Evolutionary conservation across 768 basidiomycete species (phyloP), one percentile per base, ranked within the genome.

Genomic region (Tephrocybe sp.): DNA sequence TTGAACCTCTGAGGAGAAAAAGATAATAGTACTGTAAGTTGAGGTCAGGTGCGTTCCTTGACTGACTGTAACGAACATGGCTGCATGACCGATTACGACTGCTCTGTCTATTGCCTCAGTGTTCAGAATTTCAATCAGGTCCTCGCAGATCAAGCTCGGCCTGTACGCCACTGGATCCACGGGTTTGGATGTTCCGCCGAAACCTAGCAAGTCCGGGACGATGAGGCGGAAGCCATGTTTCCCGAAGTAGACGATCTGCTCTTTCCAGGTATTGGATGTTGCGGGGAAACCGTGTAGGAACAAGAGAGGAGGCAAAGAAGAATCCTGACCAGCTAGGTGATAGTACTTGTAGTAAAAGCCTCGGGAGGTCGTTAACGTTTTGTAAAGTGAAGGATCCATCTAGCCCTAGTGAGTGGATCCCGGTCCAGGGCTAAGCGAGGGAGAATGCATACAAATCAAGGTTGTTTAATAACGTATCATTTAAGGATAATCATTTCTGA

Each of bases 131-230:
- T 76, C 75, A 13, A 75, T 42, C 16, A 77, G 49, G 55, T 78
- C 76, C 39, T 71, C 62, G 47, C 66, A 67, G 35, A 79, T 61
- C 22, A 65, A 60, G 49, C 60, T 73, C 12, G 63, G 53, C 18
- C 63, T 56, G 60, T 78, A 82, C 19, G 59, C 64, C 28, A 63
- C 62, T 1, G 65, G 50, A 24, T 77, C 70, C 2, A 56, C 55
- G 4, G 79, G 79, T 53, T 77, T 78, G 49, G 72, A 70, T 1
- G 75, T 74, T 0, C 65, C 71, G 12, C 79, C 80, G 40, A 77
- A 79, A 9, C 79, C 80, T 13, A 80, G 67, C 60, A 76, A 64
- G 51, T 82, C 78, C 9, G 74, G 78, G 8, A 67, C 77, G 35
- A 80, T 58, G 38, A 81, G 59, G 13, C 71, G 63, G 58, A 74